Percentiles rank a stretch among this genome's conserved stretches.
Conservation (phyloP, 495 filamentous ascomycete species). For the Aspergillus cristatus region DNA sequence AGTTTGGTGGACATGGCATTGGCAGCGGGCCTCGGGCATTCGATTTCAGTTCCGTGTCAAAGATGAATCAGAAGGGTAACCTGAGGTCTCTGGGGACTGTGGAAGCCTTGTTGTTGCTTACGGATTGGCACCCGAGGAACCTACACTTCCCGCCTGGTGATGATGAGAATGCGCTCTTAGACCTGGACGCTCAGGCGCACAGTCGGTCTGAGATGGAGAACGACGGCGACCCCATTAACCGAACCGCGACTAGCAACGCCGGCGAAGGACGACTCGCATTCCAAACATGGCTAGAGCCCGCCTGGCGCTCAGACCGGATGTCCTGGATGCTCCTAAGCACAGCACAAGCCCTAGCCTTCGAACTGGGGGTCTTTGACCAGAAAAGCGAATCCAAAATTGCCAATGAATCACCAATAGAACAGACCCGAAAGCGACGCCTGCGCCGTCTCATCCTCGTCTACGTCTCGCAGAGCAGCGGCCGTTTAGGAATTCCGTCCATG, state of each 20-base stretch:
- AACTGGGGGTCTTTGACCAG: slow-evolving; percentile 90
- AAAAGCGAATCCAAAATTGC: slow-evolving; percentile 42
- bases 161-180: slow-evolving; percentile 54
- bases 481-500: slow-evolving; percentile 90
- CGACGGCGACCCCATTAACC: slow-evolving; percentile 25
- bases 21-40: slow-evolving; percentile 55
- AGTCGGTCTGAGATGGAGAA: slow-evolving; percentile 24
- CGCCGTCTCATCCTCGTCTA: slow-evolving; percentile 82
- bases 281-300: slow-evolving; percentile 91
- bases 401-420: slow-evolving; percentile 55
- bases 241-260: slow-evolving; percentile 32
- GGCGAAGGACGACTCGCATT: slow-evolving; percentile 57
- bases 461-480: slow-evolving; percentile 82
- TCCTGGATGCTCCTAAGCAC: slow-evolving; percentile 97
- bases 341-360: slow-evolving; percentile 79
- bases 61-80: slow-evolving; percentile 52
- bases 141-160: slow-evolving; percentile 92
- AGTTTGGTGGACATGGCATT: slow-evolving; percentile 80
- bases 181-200: slow-evolving; percentile 37
- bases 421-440: slow-evolving; percentile 68
- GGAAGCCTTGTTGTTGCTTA: slow-evolving; percentile 85
- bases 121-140: slow-evolving; percentile 93
- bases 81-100: slow-evolving; percentile 86
- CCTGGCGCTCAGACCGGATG: slow-evolving; percentile 95
- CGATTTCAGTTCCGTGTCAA: slow-evolving; percentile 54